A percentile compares a stretch with the other conserved stretches of the same genome.
Conservation (phyloP, 179 eudicot species). For the Sideroxylon spinosum region DNA sequence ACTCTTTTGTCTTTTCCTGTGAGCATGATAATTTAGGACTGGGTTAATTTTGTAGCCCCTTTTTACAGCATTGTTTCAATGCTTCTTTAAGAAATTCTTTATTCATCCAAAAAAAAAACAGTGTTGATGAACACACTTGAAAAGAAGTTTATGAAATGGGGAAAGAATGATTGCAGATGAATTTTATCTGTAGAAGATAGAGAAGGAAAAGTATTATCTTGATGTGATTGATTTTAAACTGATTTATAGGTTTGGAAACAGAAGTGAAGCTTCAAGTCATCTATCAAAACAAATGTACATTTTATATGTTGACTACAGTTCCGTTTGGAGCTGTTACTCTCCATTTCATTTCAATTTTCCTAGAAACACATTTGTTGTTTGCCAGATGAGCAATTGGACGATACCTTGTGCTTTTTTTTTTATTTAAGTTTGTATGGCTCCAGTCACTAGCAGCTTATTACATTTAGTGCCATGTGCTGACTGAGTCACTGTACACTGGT, state of each 20-base stretch:
- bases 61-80: too few species aligned
- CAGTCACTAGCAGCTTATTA: not conserved
- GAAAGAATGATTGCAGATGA: not conserved
- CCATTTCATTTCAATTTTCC: not conserved
- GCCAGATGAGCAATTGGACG: not conserved
- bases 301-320: not conserved
- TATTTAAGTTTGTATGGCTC: not conserved
- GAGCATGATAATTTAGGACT: too few species aligned
- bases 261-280: not conserved
- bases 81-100: too few species aligned
- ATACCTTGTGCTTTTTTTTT: not conserved
- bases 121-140: not conserved
- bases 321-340: not conserved
- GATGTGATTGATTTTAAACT: conserved; percentile 3
- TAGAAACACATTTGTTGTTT: not conserved
- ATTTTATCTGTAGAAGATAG: not conserved
- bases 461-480: not conserved
- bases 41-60: too few species aligned
- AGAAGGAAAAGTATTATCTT: not conserved
- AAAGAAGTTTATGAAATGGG: not conserved
- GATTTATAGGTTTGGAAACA: not conserved
- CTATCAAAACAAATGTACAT: not conserved
- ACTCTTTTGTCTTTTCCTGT: too few species aligned
- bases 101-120: too few species aligned
- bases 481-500: not conserved